Percentiles rank a stretch among this genome's conserved stretches.
These are phyloP conservation scores for Psilocybe subaeruginosa DNA, from an alignment of 768 basidiomycete species.

Conservation along the genomic window DNA sequence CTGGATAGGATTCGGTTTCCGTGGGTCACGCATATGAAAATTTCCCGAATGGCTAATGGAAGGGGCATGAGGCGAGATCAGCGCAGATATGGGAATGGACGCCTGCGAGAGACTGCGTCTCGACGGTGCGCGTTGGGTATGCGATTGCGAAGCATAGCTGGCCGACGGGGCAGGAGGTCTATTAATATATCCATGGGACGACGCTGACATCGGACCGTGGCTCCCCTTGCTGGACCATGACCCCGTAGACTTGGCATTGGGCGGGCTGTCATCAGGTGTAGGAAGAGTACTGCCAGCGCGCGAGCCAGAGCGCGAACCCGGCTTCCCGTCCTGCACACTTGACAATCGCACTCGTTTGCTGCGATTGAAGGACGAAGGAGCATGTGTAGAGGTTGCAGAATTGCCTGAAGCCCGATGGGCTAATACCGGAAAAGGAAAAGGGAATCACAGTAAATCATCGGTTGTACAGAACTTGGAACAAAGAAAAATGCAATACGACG, in stretches of 20 bases:
- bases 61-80: constrained; percentile 79
- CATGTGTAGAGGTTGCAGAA: constrained; percentile 50
- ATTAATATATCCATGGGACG: constrained; percentile 21
- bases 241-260: constrained; percentile 46
- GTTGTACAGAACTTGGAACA: not conserved
- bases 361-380: constrained; percentile 73
- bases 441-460: constrained; percentile 21
- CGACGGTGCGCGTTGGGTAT: constrained; percentile 36
- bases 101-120: constrained; percentile 65
- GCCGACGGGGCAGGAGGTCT: constrained; percentile 26
- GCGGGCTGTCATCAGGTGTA: constrained; percentile 29
- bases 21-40: constrained; percentile 84
- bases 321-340: constrained; percentile 37
- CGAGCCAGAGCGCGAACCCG: constrained; percentile 42
- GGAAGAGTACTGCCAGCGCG: constrained; percentile 24
- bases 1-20: constrained; percentile 60
- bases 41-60: constrained; percentile 60
- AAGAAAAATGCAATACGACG: constrained; percentile 28
- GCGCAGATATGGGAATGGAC: constrained; percentile 80
- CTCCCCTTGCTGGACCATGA: constrained; percentile 48
- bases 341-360: constrained; percentile 69
- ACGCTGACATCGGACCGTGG: constrained; percentile 21
- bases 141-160: constrained; percentile 23
- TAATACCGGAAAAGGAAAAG: constrained; percentile 26
- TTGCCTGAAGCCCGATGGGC: constrained; percentile 56